Evolutionary conservation across 345 rosid species (phyloP), one percentile per base, ranked within the genome.

Genomic region (Anastatica hierochuntica): DNA sequence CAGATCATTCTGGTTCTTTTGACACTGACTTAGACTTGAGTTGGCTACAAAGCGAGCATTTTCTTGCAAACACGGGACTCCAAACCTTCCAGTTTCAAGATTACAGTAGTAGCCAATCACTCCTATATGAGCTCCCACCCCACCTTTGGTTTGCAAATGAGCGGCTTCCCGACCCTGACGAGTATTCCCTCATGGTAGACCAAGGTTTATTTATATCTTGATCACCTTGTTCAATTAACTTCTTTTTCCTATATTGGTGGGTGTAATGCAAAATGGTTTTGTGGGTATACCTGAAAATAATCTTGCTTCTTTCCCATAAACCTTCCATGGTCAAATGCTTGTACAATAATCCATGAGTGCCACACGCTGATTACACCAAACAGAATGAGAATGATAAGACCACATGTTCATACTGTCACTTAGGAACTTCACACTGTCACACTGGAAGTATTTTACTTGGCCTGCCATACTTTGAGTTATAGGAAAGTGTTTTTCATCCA

Each of bases 141-240:
- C 64, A 71, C 66, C 55, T 76, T 40, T 79, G 81, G 87, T 77
- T 73, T 50, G 95, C 79, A 58, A 74, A 71, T 11, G 92, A 79
- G 51, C 47, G 66, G 63, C 60, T 64, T 31, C 53, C 54, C 12
- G 96, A 90, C 26, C 78, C 79, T 44, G 61, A 83, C 7, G 95
- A 87, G 43, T 78, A 65, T 66, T 41, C 75, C 47, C 43, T 77
- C 42, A 26, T 57, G 42, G 64, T 74, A 37, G 88, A 79, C 64
- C 83, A 78, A 58, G 76, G 90, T 60, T 72, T 89, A 64, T 89
- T 89, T 69, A 66, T 85, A 60, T 63, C 73, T 54, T 83, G 72
- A n/a, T n/a, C n/a, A 81, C 51, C 66, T 64, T 64, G 63, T 50
- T 71, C 56, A 14, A 14, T 52, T 63, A 50, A 46, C 56, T 59